Evolutionary conservation across 768 basidiomycete species (phyloP).

Genomic region (Hemileccinum impolitum): DNA sequence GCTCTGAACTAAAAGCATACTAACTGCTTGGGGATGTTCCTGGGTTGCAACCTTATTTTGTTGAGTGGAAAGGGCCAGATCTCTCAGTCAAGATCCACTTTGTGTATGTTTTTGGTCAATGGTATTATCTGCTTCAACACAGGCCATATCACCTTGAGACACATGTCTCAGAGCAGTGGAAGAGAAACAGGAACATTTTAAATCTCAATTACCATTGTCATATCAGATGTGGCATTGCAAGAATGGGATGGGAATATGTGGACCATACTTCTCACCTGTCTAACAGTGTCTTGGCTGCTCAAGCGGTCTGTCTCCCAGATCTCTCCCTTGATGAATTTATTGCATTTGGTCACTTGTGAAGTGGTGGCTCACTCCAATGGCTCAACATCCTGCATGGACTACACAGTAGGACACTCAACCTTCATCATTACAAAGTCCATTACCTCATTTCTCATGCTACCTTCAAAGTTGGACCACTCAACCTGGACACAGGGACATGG

Average conservation of each 20-base stretch:
- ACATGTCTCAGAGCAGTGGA: too few relatives aligned
- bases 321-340: neutral
- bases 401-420: neutral
- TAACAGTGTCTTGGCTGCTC: neutral
- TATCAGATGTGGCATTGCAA: too few relatives aligned
- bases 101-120: too few relatives aligned
- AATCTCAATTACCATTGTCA: too few relatives aligned
- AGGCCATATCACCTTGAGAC: too few relatives aligned
- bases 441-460: neutral
- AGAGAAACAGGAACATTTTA: too few relatives aligned
- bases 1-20: neutral
- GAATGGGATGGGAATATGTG: too few relatives aligned
- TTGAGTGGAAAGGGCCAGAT: neutral
- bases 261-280: neutral
- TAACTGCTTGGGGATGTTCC: constrained; percentile 23
- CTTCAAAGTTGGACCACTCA: neutral
- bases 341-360: neutral
- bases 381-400: neutral
- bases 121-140: too few relatives aligned
- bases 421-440: neutral
- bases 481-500: neutral
- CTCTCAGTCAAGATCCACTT: neutral
- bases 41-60: constrained; percentile 9
- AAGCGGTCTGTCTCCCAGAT: neutral
- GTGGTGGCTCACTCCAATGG: neutral